Base-by-base conservation (phyloP, 768 basidiomycete genomes). In the Hysterangium stoloniferum region DNA sequence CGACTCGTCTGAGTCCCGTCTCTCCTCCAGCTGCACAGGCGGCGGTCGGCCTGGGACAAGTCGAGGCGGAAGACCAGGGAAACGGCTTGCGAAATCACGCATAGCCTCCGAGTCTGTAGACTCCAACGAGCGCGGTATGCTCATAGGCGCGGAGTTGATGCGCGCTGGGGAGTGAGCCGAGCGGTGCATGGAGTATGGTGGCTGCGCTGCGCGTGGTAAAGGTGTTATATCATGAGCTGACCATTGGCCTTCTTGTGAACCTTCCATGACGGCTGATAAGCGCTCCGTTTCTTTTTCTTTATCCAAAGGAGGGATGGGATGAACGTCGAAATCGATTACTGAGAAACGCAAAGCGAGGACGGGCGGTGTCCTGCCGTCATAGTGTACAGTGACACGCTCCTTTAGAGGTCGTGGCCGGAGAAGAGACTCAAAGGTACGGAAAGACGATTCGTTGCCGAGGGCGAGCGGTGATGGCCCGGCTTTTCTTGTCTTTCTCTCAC, bases 271-370 rank as follows among this genome's bases (percentile, higher is more conserved):
- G 20, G 25, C 22, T 8, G 38, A 20, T 13, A 38, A 61, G 12
- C 62, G 60, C 32, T 59, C 52, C 45, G 61, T 64, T 33, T 63
- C 38, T 17, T 52, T 57, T 37, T 68, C 62, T 9, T 55, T 59
- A 13, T 70, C 57, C 3, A 59, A 35, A 7, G 58, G 53, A 13
- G 68, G 69, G 24, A 54, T 65, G 15, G 76, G 76, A 17, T 29
- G 27, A 7, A 38, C 49, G 20, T n/a, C 27, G 7, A 76, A 54
- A 40, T 73, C 71, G 32, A 77, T 58, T 7, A 53, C 54, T 0
- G 81, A 82, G 57, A 81, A 77, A 11, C 80, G 77, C 59, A 82
- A 69, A 31, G 74, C 66, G 19, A 82, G 65, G 28, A 63, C 70
- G 25, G 81, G 80, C 1, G 76, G 68, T 19, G 58, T 59, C 28